Base-by-base conservation (phyloP, 257 asterid genomes). In the Penstemon barbatus region DNA sequence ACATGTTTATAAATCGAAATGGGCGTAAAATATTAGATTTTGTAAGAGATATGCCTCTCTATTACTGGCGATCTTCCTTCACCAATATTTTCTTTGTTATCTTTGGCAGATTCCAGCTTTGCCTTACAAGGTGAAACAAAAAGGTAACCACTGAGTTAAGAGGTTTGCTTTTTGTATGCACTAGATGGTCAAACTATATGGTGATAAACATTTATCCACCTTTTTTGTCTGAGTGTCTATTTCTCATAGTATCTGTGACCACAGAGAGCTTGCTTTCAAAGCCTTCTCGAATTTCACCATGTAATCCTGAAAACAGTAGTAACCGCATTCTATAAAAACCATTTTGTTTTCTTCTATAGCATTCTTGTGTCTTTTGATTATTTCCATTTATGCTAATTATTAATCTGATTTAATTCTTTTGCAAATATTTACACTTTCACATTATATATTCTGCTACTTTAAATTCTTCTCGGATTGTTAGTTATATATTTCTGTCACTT, bases 131-230 rank as follows among this genome's bases (percentile, higher is more conserved):
- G 70, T 67, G 70, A 67, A 67, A 53, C 78, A 59, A 61, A 38
- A 74, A 54, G 65, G 54, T 53, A 42, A 65, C 12, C 4, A 36
- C 15, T 61, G 9, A 61, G 48, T 44, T 43, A 41, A 61, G 51
- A 10, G 39, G 70, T 60, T 44, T 49, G 7, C 53, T 62, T 38
- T 68, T 74, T 56, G n/a, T 54, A 71, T 62, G 65, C 81, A 77
- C 74, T 66, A 44, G 50, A 57, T 25, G 25, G 36, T 11, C 39
- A 5, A 68, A 50, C 63, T 18, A 19, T 57, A 33, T 64, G 3
- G 53, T 9, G 55, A 19, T 42, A 13, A 44, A 13, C 51, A 38
- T 71, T 42, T 37, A 69, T 64, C 57, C 72, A 55, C 66, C 71
- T 75, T 62, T 65, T 65, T 65, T 39, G 13, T 49, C 46, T 61